Base-by-base conservation (phyloP, 139 green algal genomes). In the Picochlorum costavermella region DNA sequence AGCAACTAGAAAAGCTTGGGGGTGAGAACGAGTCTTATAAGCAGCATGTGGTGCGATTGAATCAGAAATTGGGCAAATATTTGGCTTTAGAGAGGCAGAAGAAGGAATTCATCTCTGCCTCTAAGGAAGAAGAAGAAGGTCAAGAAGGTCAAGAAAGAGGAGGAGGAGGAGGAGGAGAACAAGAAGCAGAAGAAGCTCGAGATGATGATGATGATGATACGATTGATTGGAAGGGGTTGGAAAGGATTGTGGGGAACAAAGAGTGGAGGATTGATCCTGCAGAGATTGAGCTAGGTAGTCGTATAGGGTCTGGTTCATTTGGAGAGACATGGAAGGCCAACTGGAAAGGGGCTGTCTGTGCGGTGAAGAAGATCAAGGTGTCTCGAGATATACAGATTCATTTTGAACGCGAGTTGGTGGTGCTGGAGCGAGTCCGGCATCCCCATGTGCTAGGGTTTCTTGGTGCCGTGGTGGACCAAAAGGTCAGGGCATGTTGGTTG, bases 301-400 rank as follows among this genome's bases (percentile, higher is more conserved):
- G 76, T 13, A 64, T 94, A 25, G 88, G 88, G 3, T 40, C 83
- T 60, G 88, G 88, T 30, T 73, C 77, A 10, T 95, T 92, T 76
- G 88, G 88, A 16, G 75, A 69, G 9, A 93, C 86, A 3, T 86
- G 90, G 75, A 55, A 63, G 14, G 83, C 71, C 9, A 69, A 31
- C 4, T 96, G 86, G 85, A 75, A 83, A 17, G 84, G 89, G 28
- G 83, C 74, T 3, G 49, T 77, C 14, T 62, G 75, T 33, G 82
- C 86, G 3, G 76, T 87, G 5, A 92, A 92, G 76, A 53, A 53
- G 46, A 23, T 53, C 17, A 23, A 53, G 46, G 17, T 53, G 46
- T 23, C 17, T 28, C 33, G 33, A 9, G 33, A 40, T 40, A 40
- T 40, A 6, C 33, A 40, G 33, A 40, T 5, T 2, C 33, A 40